A percentile compares a stretch with the other conserved stretches of the same genome.
Conservation (phyloP, 1,139 yeast genomes). For the Magnusiomyces suaveolens region DNA sequence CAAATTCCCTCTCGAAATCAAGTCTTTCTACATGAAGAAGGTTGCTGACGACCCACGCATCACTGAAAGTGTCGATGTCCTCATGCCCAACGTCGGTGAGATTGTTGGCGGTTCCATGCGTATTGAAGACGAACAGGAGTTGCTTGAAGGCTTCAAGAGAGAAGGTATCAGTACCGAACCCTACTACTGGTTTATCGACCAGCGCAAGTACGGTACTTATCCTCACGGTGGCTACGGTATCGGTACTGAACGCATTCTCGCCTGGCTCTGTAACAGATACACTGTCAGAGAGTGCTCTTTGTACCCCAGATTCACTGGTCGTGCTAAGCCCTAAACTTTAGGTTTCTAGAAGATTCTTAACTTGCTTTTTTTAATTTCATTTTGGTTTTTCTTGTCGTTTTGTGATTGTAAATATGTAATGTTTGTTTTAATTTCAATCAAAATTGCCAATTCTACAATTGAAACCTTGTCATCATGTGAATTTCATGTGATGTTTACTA, state of each 20-base stretch:
- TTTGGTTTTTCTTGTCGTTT: neutral
- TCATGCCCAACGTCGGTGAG: constrained; percentile 98
- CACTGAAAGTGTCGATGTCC: constrained; percentile 94
- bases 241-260: constrained; percentile 95
- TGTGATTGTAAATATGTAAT: neutral
- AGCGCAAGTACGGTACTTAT: constrained; percentile 92
- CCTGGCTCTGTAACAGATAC: constrained; percentile 96
- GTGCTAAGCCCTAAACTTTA: constrained; percentile 72
- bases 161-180: constrained; percentile 71
- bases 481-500: no score
- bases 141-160: constrained; percentile 82
- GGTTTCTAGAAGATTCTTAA: neutral
- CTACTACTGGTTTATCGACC: constrained; percentile 95
- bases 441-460: no score
- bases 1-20: constrained; percentile 93
- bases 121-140: constrained; percentile 70
- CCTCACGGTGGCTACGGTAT: constrained; percentile 99
- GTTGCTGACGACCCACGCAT: constrained; percentile 85
- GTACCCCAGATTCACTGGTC: constrained; percentile 95
- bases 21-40: constrained; percentile 95
- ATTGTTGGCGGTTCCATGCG: constrained; percentile 99
- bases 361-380: neutral
- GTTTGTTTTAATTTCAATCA: neutral
- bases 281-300: constrained; percentile 96
- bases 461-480: no score